These are phyloP conservation scores for Colletotrichum lupini DNA, from an alignment of 2,329 filamentous ascomycete species.

Conservation along the genomic window DNA sequence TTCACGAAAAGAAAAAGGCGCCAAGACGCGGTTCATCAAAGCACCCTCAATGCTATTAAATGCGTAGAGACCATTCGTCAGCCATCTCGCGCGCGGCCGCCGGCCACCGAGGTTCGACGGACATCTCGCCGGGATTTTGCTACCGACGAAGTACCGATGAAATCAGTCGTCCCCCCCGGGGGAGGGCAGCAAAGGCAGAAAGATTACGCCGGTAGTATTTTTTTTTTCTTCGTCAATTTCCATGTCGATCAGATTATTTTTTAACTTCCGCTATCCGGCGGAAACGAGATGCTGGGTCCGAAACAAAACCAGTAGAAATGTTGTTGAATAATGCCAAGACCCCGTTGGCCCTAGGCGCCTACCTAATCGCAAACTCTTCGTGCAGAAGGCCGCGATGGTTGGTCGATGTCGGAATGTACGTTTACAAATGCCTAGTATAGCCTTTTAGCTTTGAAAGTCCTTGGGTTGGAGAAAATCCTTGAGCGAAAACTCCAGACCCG, in stretches of 20 bases:
- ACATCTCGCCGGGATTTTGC: not conserved
- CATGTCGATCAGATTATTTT: not conserved
- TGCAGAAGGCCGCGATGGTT: not conserved
- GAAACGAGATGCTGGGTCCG: not conserved
- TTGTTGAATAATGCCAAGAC: slow-evolving; percentile 2
- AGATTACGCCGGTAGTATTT: too few species aligned
- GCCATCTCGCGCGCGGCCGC: not conserved
- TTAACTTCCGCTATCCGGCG: not conserved
- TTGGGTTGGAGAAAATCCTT: not conserved
- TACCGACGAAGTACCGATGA: not conserved
- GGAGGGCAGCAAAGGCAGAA: not conserved
- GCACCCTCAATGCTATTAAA: not conserved
- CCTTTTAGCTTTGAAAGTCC: too few species aligned
- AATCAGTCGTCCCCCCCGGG: not conserved
- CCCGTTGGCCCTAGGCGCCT: not conserved
- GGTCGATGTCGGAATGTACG: not conserved
- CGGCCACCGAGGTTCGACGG: not conserved
- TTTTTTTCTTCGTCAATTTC: not conserved
- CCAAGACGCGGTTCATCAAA: not conserved
- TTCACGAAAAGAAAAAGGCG: not conserved
- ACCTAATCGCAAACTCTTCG: not conserved
- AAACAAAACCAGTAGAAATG: not conserved
- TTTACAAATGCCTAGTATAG: not conserved
- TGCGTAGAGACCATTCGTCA: not conserved
- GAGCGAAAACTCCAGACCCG: not conserved